These are phyloP conservation scores for Endoconidiophora polonica DNA, from an alignment of 2,329 filamentous ascomycete species.

Conservation along the genomic window DNA sequence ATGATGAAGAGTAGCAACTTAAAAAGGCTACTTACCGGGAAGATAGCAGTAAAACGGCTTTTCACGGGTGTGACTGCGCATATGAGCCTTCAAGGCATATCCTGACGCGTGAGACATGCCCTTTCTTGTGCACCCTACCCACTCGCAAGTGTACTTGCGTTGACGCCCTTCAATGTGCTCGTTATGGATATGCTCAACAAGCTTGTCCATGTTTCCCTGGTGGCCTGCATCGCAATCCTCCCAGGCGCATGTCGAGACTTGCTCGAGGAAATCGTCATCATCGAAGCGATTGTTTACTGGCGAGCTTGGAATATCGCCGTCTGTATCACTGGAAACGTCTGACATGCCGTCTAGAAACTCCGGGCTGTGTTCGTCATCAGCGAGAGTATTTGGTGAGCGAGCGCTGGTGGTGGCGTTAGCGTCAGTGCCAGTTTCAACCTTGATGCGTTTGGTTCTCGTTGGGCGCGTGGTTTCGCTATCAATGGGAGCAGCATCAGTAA, in stretches of 20 bases:
- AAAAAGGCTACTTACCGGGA: constrained; percentile 45
- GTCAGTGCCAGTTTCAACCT: constrained; percentile 21
- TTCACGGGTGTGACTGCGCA: constrained; percentile 93
- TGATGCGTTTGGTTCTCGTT: constrained; percentile 26
- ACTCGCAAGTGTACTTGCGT: constrained; percentile 98
- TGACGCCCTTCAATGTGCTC: constrained; percentile 86
- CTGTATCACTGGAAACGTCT: constrained; percentile 80
- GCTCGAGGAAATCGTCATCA: constrained; percentile 60
- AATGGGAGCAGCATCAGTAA: not conserved
- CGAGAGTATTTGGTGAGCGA: constrained; percentile 7
- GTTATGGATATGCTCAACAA: constrained; percentile 75
- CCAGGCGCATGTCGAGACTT: constrained; percentile 66
- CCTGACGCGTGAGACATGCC: constrained; percentile 85
- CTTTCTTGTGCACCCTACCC: constrained; percentile 77
- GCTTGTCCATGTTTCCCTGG: constrained; percentile 60
- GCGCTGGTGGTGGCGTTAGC: constrained; percentile 17
- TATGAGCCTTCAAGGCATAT: constrained; percentile 90
- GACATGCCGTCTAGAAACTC: constrained; percentile 41
- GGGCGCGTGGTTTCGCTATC: constrained; percentile 18
- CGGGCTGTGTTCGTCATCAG: constrained; percentile 25
- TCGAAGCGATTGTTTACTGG: constrained; percentile 50
- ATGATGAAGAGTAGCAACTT: not conserved
- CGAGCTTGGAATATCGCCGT: constrained; percentile 64
- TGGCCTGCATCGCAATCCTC: constrained; percentile 57
- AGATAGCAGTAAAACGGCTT: constrained; percentile 96